Evolutionary conservation across 2,329 filamentous ascomycete genomes (phyloP), one percentile per base, ranked within the genome.

Genomic region (Polychaeton citri): DNA sequence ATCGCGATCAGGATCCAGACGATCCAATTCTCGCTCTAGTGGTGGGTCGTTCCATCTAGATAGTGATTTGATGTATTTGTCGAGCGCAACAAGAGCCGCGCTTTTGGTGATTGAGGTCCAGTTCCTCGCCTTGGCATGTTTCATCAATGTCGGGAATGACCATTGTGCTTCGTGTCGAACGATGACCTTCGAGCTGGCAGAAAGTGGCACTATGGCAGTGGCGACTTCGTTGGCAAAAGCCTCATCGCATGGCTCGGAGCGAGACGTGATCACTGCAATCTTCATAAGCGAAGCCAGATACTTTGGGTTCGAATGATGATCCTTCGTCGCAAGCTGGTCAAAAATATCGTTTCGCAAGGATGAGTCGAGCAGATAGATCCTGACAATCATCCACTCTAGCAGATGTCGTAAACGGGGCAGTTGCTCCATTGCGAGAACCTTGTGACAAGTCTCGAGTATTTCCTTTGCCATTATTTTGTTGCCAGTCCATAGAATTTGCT

Each of bases 121-220:
- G 1, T 47, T 41, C 21, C 52, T 54, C 4, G 43, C 36, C 15
- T 48, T 46, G 1, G 61, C 62, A 20, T 62, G 50, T 12, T 62
- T 56, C 42, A 62, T 65, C 1, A 69, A 43, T 4, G 57, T 56
- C 3, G 61, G 66, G 37, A 64, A 60, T 8, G 59, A 62, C 58
- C 61, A 68, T 36, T 66, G 67, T 2, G 68, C 65, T 47, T 71
- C 68, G 38, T 71, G 66, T 6, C 68, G 58, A n/a, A 71, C 62
- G 20, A 64, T 61, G 1, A 70, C 61, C 41, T 70, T 71, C 3
- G 64, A 62, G 21, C 64, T 69, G 3, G 64, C 58, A 0, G 60
- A 60, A 13, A 65, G 58, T 1, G 60, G 54, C 2, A 63, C 56
- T 12, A 69, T 55, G 33, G 60, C 54, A 16, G 58, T 58, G 34